Evolutionary conservation across 345 rosid species (phyloP).

Genomic region (Eucalyptus shirleyi): DNA sequence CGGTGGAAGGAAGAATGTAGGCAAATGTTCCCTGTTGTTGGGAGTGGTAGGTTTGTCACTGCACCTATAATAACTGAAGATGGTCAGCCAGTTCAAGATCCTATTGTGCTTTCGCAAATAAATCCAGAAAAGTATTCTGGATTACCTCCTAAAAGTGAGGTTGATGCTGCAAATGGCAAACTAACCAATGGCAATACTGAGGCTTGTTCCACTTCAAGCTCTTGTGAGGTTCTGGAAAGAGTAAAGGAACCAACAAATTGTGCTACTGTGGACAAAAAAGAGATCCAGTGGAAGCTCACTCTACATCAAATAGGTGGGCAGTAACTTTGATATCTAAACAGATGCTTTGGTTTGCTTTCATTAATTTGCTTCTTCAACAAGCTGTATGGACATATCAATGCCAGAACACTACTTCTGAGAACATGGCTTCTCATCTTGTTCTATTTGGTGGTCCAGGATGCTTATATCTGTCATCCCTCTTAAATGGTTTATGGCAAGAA

Average conservation of each 20-base stretch:
- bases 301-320: conserved; percentile 93
- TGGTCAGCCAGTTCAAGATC: conserved; percentile 79
- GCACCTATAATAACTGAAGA: conserved; percentile 87
- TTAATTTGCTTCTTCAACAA: neutral
- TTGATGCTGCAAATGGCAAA: neutral
- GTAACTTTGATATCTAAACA: neutral
- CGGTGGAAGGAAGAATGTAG: conserved; percentile 73
- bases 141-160: neutral
- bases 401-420: neutral
- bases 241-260: conserved; percentile 7
- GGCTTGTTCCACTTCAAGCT: neutral
- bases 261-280: conserved; percentile 45
- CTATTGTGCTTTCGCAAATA: conserved; percentile 68
- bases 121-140: conserved; percentile 23
- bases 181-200: neutral
- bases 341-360: neutral
- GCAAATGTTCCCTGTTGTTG: conserved; percentile 64
- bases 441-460: neutral
- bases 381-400: neutral
- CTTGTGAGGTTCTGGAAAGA: conserved; percentile 4
- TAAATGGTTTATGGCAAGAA: neutral
- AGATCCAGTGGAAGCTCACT: conserved; percentile 79
- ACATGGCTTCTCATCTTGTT: neutral
- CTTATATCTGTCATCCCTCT: neutral
- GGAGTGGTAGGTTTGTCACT: conserved; percentile 79